Base-by-base conservation (phyloP, 108 stramenopile species). In the Nitzschia putrida region DNA sequence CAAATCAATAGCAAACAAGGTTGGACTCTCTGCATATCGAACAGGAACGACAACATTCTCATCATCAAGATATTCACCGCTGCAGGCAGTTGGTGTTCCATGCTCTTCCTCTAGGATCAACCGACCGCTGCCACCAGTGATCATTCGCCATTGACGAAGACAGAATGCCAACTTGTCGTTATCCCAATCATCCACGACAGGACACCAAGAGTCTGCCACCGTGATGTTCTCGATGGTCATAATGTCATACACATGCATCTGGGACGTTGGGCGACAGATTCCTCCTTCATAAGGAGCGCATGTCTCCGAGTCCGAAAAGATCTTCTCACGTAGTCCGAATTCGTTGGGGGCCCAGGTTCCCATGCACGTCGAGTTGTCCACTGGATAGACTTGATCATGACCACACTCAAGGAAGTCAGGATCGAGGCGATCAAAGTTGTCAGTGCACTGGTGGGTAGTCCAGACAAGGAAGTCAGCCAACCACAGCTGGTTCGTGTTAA, bases 401-500 rank as follows among this genome's bases (percentile, higher is more conserved):
- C 81, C 81, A 41, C 81, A 82, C 52, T 64, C 69, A n/a, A 29
- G 14, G 14, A 68, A 52, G n/a, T 66, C 65, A 8, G 69, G 29
- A 29, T 78, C 64, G 8, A 63, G 45, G 20, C 77, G 57, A 45
- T 60, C 81, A 67, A 82, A 74, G 53, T 82, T 78, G 34, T 47
- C 72, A 6, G 25, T 51, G 55, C 81, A 82, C 14, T 75, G 72
- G 16, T 39, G 39, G n/a, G 73, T 64, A 7, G 73, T 64, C 81
- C 81, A 82, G 40, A 82, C 41, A 1, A 45, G 38, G 18, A 82
- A 78, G 44, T 82, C 64, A 7, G 81, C 77, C 52, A 82, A 66
- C 81, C 81, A 82, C 3, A 82, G 68, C 23, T 45, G 22, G 37
- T 78, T 74, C 11, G 81, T 82, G 47, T 82, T 77, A 7, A 61